Evolutionary conservation across 495 filamentous ascomycete species (phyloP), one percentile per base, ranked within the genome.

Genomic region (Friedmanniomyces simplex): DNA sequence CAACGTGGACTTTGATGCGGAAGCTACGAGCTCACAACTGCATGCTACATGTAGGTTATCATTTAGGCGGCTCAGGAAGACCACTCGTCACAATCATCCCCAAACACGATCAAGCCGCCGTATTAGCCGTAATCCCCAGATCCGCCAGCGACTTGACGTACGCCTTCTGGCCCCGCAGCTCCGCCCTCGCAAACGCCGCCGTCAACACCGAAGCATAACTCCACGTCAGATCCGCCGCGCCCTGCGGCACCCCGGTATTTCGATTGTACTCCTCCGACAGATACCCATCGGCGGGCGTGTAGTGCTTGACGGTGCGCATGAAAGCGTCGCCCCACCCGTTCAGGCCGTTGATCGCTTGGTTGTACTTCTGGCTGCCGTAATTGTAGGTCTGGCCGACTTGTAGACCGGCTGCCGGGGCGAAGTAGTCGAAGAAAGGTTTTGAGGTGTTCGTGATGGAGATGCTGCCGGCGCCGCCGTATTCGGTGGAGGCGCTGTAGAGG

Each of bases 261-360:
- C 64, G 53, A 37, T 66, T 61, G 50, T 50, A 61, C 37, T 66
- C 64, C 49, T 66, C 64, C 1, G 57, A 24, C 41, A 64, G 30
- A 39, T 53, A 41, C 4, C 64, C 64, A 24, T 59, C 55, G 5
- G 61, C 52, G 1, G 64, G 64, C 25, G 64, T 61, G 49, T 66
- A 56, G 46, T 59, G 52, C 51, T 66, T 64, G 52, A 66, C 45
- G 3, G 50, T 54, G 34, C 64, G 57, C 50, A 64, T 54, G 52
- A 64, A 64, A 18, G 64, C 64, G 39, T 66, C 64, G 21, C 61
- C 64, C 62, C 64, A 66, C 36, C 64, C 64, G 18, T 64, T 52
- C 49, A 66, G 51, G n/a, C 53, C 36, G 11, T n/a, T 42, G 32
- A 64, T 47, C 12, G 55, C 54, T 39, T 52, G 39, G 5, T 50